Evolutionary conservation across 441 rosid species (phyloP), one percentile per base, ranked within the genome.

Genomic region (Bruguiera hainesii): DNA sequence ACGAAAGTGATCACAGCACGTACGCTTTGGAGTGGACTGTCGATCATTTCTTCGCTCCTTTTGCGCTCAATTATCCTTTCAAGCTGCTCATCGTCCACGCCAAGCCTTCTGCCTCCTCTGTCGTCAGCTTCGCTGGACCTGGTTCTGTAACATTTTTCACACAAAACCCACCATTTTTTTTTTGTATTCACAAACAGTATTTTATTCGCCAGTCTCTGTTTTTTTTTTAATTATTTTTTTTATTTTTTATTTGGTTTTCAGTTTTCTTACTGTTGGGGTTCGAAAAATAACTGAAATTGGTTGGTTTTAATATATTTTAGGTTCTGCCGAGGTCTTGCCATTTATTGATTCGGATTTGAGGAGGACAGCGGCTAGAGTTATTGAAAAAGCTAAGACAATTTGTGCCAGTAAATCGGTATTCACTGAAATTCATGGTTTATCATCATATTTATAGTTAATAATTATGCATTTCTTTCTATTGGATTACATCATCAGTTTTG

Each of bases 1-100:
- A 94, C 76, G 96, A 91, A 1, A 89, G 97, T 76, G 90, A 87
- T 67, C 90, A 80, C 55, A 91, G 98, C 78, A 49, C 19, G 5
- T 89, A 91, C 87, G 98, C 96, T 1, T 73, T 93, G 76, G 81
- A 84, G 70, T 93, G 98, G 98, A 86, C 89, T 2, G 80, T 93
- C 7, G 85, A 84, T 66, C 91, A 75, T 56, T 89, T 93, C 81
- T 80, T 93, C 75, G 69, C 73, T 62, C 87, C 92, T 3, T 77
- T 66, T 59, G 73, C 73, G 69, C 66, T 86, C 7, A 73, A 75
- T 73, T 64, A 69, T 58, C 90, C 85, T 10, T 94, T 88, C 76
- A 85, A 84, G 70, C 92, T 94, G 72, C 56, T 87, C 62, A 68
- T 91, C 78, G 83, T 91, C 58, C 84, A 89, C 71, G 88, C 97